Conservation (phyloP, 345 rosid species). For the Raphanus raphanistrum region DNA sequence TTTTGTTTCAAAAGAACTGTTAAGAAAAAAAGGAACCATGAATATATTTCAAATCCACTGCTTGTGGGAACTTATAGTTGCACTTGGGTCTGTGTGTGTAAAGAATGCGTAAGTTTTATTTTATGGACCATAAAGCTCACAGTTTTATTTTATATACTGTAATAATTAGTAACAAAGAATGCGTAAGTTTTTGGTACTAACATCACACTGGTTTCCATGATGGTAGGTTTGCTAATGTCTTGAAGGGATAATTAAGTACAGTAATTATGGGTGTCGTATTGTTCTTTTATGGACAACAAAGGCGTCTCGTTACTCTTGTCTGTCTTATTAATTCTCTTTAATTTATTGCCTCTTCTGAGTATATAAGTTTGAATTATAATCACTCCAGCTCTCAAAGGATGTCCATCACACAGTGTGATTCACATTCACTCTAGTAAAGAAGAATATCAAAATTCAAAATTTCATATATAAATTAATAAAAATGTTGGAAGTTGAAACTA, state of each 20-base stretch:
- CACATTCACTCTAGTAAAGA: background rate
- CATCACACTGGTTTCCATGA: background rate
- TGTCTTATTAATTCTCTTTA: conserved; percentile 4
- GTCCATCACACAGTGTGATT: too few relatives aligned
- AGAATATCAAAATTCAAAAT: background rate
- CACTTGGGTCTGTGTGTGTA: too few relatives aligned
- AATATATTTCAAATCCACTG: background rate
- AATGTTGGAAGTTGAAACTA: background rate
- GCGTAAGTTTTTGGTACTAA: too few relatives aligned
- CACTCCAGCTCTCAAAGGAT: background rate
- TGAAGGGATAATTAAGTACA: conserved; percentile 26
- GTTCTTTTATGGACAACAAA: conserved; percentile 15
- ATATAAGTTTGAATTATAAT: too few relatives aligned
- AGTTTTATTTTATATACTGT: too few relatives aligned
- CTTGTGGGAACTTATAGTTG: background rate
- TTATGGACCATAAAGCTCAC: too few relatives aligned
- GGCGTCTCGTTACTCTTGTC: conserved; percentile 23
- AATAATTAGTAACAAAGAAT: too few relatives aligned
- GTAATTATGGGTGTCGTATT: conserved; percentile 27
- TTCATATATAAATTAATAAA: too few relatives aligned
- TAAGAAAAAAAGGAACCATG: background rate
- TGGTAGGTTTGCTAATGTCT: conserved; percentile 18
- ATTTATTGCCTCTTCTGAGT: too few relatives aligned
- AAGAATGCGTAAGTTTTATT: too few relatives aligned
- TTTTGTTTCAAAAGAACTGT: background rate